Percentiles rank a stretch among this genome's conserved stretches.
These are phyloP conservation scores for Phytopythium vexans DNA, from an alignment of 352 stramenopile genomes.

Conservation along the genomic window DNA sequence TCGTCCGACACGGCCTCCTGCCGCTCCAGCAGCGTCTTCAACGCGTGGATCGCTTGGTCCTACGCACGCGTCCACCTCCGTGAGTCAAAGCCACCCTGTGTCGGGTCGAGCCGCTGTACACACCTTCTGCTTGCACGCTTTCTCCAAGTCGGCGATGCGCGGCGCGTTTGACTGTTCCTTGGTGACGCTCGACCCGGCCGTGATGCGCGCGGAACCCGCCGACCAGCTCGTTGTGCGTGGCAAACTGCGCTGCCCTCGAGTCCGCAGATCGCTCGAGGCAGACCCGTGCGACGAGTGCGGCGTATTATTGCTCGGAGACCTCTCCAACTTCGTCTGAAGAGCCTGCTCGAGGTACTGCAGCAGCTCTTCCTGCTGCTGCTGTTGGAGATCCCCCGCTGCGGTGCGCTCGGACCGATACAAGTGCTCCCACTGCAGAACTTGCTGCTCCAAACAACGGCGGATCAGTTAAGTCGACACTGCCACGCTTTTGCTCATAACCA, in stretches of 20 bases:
- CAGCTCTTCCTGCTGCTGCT: conserved; percentile 52
- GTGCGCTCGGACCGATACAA: conserved; percentile 50
- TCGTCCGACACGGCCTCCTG: conserved; percentile 67
- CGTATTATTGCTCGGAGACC: not conserved
- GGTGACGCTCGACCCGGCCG: conserved; percentile 1
- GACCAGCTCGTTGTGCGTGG: conserved; percentile 5
- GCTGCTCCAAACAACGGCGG: conserved; percentile 14
- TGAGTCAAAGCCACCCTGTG: not conserved
- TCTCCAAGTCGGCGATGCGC: conserved; percentile 64
- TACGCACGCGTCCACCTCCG: conserved; percentile 10
- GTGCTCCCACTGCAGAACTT: conserved; percentile 55
- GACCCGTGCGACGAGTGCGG: not conserved
- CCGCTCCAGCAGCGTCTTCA: conserved; percentile 65
- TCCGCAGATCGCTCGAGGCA: not conserved
- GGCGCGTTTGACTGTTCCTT: conserved; percentile 20
- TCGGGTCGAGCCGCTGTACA: not conserved
- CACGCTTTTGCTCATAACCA: not conserved
- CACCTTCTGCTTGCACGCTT: conserved; percentile 74
- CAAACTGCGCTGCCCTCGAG: not conserved
- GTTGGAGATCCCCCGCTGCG: conserved; percentile 19
- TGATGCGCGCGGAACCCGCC: not conserved
- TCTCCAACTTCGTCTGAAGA: conserved; percentile 11
- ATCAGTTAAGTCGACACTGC: no score
- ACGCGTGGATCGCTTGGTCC: conserved; percentile 62
- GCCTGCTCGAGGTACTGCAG: conserved; percentile 46